Evolutionary conservation across 2,329 filamentous ascomycete genomes (phyloP).

Genomic region (Pyrenophora teres): DNA sequence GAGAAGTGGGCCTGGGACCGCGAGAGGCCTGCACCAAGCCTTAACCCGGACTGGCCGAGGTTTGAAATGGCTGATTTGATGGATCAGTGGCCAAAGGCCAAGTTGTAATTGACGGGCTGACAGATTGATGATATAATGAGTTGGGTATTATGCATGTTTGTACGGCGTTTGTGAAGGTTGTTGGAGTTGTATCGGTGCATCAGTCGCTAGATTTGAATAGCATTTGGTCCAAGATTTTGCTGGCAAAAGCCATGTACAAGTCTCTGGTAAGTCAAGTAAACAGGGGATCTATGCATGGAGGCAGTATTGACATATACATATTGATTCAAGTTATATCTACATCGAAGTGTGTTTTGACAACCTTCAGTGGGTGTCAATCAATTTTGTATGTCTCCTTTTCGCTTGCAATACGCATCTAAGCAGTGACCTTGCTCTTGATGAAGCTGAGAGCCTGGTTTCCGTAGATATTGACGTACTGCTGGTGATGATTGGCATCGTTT

Average conservation of each 20-base stretch:
- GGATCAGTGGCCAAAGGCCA: slow-evolving; percentile 41
- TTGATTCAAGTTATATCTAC: slow-evolving; percentile 8
- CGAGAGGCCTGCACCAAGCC: slow-evolving; percentile 56
- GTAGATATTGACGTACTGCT: slow-evolving; percentile 66
- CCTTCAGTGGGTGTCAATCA: not conserved
- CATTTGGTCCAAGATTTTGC: not conserved
- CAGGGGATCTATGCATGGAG: no score
- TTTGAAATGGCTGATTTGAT: slow-evolving; percentile 62
- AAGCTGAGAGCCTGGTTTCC: slow-evolving; percentile 64
- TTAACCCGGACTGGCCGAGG: slow-evolving; percentile 62
- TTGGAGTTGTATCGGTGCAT: not conserved
- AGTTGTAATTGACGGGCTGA: slow-evolving; percentile 23
- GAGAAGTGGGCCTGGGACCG: slow-evolving; percentile 69
- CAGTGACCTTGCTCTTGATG: slow-evolving; percentile 59
- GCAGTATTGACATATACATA: not conserved
- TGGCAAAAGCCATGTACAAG: no score
- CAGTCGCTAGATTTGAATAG: not conserved
- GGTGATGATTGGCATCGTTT: slow-evolving; percentile 63
- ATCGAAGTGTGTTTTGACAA: not conserved
- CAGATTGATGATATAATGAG: slow-evolving; percentile 5
- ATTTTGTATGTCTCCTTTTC: not conserved
- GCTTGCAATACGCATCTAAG: slow-evolving; percentile 19
- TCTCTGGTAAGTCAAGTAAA: no score
- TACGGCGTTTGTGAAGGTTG: slow-evolving; percentile 5
- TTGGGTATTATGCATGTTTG: slow-evolving; percentile 4